Conservation (phyloP, 1,139 yeast genomes). For the Magnusiomyces tetraspermus region DNA sequence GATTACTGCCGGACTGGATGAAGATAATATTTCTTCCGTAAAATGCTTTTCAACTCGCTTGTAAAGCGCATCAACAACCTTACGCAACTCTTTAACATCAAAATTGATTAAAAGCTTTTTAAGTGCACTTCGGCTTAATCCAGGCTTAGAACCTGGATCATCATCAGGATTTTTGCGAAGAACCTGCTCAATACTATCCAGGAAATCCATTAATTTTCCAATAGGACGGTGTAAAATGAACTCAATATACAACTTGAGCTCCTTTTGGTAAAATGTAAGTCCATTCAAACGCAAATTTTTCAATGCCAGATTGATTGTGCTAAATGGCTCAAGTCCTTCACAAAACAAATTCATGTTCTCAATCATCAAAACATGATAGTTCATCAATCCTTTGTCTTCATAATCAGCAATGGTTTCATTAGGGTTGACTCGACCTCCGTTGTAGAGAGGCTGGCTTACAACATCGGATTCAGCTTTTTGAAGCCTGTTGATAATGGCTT, state of each 20-base stretch:
- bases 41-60: slow-evolving; percentile 54
- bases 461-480: slow-evolving; percentile 23
- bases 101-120: slow-evolving; percentile 48
- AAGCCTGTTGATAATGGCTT: slow-evolving; percentile 28
- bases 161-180: slow-evolving; percentile 34
- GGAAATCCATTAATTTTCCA: slow-evolving; percentile 58
- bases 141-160: slow-evolving; percentile 53
- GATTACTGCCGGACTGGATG: slow-evolving; percentile 32
- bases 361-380: slow-evolving; percentile 50
- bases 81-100: slow-evolving; percentile 49
- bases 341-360: slow-evolving; percentile 54
- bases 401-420: slow-evolving; percentile 29
- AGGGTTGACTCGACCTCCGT: background rate
- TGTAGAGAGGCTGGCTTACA: slow-evolving; percentile 6
- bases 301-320: slow-evolving; percentile 27
- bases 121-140: slow-evolving; percentile 51
- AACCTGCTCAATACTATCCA: slow-evolving; percentile 53
- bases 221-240: slow-evolving; percentile 46
- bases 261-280: slow-evolving; percentile 36
- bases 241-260: slow-evolving; percentile 42
- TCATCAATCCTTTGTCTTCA: slow-evolving; percentile 48
- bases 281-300: slow-evolving; percentile 29
- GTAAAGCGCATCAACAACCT: slow-evolving; percentile 48
- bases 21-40: slow-evolving; percentile 30
- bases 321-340: slow-evolving; percentile 40